Evolutionary conservation across 306 rosid genomes (phyloP).

Genomic region (Vigna radiata): DNA sequence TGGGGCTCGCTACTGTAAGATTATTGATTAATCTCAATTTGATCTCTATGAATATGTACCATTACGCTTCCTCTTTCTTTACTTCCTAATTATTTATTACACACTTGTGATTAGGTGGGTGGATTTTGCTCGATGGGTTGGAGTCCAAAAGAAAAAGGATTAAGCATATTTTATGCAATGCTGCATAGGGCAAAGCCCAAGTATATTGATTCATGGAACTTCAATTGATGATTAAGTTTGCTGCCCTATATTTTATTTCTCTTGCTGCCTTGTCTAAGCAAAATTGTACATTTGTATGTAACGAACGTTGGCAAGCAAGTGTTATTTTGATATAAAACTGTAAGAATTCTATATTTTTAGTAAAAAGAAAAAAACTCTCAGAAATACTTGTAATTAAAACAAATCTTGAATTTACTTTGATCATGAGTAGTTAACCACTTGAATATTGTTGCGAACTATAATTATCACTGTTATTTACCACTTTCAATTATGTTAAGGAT

Average conservation of each 20-base stretch:
- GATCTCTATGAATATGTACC: not conserved
- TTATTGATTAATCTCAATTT: constrained; percentile 30
- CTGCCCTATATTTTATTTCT: not conserved
- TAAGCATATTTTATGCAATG: constrained; percentile 38
- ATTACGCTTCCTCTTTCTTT: not conserved
- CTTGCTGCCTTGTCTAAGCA: not conserved
- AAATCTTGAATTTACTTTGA: not conserved
- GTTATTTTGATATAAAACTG: too few species aligned
- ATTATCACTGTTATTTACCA: not conserved
- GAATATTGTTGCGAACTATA: too few species aligned
- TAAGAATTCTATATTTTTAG: too few species aligned
- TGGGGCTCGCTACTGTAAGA: constrained; percentile 86
- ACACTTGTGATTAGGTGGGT: constrained; percentile 74
- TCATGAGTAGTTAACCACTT: too few species aligned
- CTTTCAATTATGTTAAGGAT: not conserved
- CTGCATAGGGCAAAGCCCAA: constrained; percentile 14
- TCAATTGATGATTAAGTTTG: constrained; percentile 25
- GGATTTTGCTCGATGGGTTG: constrained; percentile 85
- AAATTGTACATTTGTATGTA: constrained; percentile 6
- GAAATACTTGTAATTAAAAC: not conserved
- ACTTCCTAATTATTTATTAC: constrained; percentile 21
- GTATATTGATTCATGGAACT: constrained; percentile 26
- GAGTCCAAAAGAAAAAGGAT: constrained; percentile 68
- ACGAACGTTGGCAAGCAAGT: not conserved
- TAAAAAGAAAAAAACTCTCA: too few species aligned